Conservation (phyloP, 352 stramenopile species). For the Phytophthora lateralis region DNA sequence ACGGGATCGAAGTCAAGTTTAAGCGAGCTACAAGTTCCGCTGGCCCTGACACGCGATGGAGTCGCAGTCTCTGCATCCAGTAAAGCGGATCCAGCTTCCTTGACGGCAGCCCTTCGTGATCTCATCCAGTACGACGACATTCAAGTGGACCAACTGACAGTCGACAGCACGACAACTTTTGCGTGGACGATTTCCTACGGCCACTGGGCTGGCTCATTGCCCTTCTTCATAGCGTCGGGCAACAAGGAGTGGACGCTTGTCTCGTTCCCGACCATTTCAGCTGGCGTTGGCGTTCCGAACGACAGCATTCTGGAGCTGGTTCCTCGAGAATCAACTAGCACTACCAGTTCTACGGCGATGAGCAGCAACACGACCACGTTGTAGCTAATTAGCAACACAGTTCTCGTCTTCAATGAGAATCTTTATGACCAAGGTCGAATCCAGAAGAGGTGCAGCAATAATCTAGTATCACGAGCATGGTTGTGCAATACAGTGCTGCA, state of each 20-base stretch:
- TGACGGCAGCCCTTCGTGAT: constrained; percentile 26
- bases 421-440: too few relatives aligned
- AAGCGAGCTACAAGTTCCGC: constrained; percentile 19
- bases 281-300: constrained; percentile 7
- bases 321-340: constrained; percentile 15
- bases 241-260: constrained; percentile 42
- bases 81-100: constrained; percentile 23
- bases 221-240: constrained; percentile 27
- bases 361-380: constrained; percentile 6
- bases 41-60: constrained; percentile 28
- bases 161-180: constrained; percentile 24
- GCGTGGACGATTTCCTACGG: constrained; percentile 44
- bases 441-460: neutral
- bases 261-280: constrained; percentile 24
- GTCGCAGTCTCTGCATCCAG: constrained; percentile 23
- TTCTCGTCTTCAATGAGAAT: too few relatives aligned
- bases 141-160: constrained; percentile 29
- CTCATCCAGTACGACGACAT: constrained; percentile 54
- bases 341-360: neutral
- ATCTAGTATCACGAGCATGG: neutral
- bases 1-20: constrained; percentile 7
- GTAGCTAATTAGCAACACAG: neutral
- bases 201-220: constrained; percentile 38
- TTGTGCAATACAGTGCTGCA: neutral
- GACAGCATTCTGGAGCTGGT: constrained; percentile 28